Conservation (phyloP, 805 yeast genomes). For the Metschnikowia henanensis region DNA sequence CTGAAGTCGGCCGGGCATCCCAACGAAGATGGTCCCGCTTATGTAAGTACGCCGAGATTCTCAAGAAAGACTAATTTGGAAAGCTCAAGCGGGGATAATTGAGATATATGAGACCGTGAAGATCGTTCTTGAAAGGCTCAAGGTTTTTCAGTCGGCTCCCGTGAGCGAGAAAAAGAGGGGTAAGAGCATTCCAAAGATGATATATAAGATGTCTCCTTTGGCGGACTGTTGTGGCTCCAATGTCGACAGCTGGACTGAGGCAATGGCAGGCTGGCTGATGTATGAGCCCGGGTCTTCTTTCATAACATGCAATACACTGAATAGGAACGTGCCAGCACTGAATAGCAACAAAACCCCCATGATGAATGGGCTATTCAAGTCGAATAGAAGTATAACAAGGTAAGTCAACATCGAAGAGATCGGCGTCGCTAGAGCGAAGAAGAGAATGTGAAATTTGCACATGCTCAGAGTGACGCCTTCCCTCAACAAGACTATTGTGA, state of each 20-base stretch:
- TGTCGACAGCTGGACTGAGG: constrained; percentile 10
- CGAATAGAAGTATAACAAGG: constrained; percentile 31
- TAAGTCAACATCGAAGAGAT: constrained; percentile 55
- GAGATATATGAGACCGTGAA: too few species aligned
- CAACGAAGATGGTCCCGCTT: background rate
- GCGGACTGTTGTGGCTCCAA: constrained; percentile 1
- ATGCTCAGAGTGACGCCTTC: constrained; percentile 30
- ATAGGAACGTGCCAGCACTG: constrained; percentile 73
- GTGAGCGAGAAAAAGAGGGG: constrained; percentile 16
- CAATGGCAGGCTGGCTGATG: constrained; percentile 6
- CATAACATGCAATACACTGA: constrained; percentile 67
- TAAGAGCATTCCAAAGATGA: constrained; percentile 14
- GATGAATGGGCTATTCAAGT: constrained; percentile 32
- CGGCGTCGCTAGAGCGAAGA: constrained; percentile 58
- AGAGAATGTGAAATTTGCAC: constrained; percentile 46
- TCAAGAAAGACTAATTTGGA: too few species aligned
- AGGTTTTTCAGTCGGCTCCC: constrained; percentile 7
- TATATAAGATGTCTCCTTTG: constrained; percentile 3
- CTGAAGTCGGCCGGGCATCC: constrained; percentile 6
- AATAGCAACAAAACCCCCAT: constrained; percentile 59
- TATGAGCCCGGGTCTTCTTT: constrained; percentile 26
- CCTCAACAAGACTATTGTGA: constrained; percentile 52
- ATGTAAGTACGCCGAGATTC: background rate
- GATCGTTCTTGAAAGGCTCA: background rate
- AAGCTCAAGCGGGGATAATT: too few species aligned